Evolutionary conservation across 495 filamentous ascomycete species (phyloP).

Genomic region (Aspergillus heteromorphus): DNA sequence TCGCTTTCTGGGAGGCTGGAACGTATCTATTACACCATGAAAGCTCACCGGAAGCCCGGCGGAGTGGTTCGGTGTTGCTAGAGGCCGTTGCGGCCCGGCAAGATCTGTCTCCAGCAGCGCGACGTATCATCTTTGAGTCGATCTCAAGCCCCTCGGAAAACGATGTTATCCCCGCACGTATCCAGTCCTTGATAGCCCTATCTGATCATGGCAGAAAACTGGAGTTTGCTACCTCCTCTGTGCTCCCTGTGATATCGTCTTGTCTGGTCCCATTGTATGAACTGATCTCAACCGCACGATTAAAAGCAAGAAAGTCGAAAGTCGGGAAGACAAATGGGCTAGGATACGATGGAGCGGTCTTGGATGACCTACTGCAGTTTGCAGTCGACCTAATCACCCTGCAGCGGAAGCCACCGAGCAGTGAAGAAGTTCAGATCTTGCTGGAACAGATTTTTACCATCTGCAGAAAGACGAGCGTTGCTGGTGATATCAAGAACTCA

Average conservation of each 20-base stretch:
- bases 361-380: conserved; percentile 66
- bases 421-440: conserved; percentile 59
- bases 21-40: conserved; percentile 37
- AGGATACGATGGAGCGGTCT: conserved; percentile 56
- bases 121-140: conserved; percentile 32
- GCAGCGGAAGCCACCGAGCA: conserved; percentile 69
- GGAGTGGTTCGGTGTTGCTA: conserved; percentile 30
- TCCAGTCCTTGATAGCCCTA: conserved; percentile 37
- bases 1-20: conserved; percentile 39
- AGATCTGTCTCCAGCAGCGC: conserved; percentile 34
- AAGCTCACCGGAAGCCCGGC: conserved; percentile 33
- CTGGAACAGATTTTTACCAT: conserved; percentile 65
- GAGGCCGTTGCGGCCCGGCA: conserved; percentile 38
- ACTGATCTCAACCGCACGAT: conserved; percentile 28
- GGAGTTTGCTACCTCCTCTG: conserved; percentile 37
- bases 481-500: conserved; percentile 68
- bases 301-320: conserved; percentile 50
- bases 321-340: conserved; percentile 37
- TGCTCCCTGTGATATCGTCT: conserved; percentile 38
- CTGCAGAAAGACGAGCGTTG: conserved; percentile 67
- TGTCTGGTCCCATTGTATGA: conserved; percentile 40
- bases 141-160: conserved; percentile 31
- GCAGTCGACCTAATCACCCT: conserved; percentile 77
- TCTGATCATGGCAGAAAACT: conserved; percentile 44
- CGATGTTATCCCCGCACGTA: conserved; percentile 37